A percentile compares a stretch with the other conserved stretches of the same genome.
Conservation (phyloP, 192 early-diverging fungal species). For the Podila epigama region DNA sequence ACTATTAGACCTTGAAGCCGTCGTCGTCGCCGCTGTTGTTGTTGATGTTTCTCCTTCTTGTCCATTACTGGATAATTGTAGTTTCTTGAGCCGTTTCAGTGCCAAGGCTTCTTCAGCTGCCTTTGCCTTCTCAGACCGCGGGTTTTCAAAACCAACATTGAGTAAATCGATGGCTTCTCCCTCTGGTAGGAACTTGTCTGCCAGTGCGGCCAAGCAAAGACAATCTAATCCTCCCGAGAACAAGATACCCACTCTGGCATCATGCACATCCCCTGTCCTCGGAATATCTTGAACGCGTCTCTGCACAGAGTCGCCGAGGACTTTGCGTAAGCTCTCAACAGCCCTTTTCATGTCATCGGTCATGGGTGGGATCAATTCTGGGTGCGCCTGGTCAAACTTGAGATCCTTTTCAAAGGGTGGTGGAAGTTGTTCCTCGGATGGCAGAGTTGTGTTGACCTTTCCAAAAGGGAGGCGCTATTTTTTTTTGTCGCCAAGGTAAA, state of each 20-base stretch:
- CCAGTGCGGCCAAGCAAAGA: conserved; percentile 85
- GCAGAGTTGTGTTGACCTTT: conserved; percentile 47
- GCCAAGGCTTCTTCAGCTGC: conserved; percentile 42
- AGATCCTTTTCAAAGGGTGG: conserved; percentile 26
- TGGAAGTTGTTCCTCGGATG: conserved; percentile 28
- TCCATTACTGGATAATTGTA: neutral
- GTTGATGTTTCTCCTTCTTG: neutral
- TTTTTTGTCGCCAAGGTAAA: too few species aligned
- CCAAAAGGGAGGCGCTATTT: conserved; percentile 56
- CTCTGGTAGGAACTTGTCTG: conserved; percentile 70
- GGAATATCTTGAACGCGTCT: conserved; percentile 59
- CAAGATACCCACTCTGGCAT: conserved; percentile 75
- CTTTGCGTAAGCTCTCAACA: conserved; percentile 42
- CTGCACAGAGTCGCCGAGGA: conserved; percentile 56
- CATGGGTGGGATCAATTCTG: conserved; percentile 38
- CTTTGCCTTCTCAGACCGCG: conserved; percentile 63
- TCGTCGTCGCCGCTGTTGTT: neutral
- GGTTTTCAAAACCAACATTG: conserved; percentile 97
- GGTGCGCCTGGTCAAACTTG: conserved; percentile 24
- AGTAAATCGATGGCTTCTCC: conserved; percentile 88
- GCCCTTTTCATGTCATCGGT: conserved; percentile 49
- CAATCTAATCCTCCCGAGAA: conserved; percentile 98
- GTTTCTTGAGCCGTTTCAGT: conserved; percentile 29
- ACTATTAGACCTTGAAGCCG: neutral
- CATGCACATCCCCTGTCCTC: conserved; percentile 42